Percentiles rank a stretch among this genome's conserved stretches.
Conservation (phyloP, 192 early-diverging fungal genomes). For the Coemansia sp. region DNA sequence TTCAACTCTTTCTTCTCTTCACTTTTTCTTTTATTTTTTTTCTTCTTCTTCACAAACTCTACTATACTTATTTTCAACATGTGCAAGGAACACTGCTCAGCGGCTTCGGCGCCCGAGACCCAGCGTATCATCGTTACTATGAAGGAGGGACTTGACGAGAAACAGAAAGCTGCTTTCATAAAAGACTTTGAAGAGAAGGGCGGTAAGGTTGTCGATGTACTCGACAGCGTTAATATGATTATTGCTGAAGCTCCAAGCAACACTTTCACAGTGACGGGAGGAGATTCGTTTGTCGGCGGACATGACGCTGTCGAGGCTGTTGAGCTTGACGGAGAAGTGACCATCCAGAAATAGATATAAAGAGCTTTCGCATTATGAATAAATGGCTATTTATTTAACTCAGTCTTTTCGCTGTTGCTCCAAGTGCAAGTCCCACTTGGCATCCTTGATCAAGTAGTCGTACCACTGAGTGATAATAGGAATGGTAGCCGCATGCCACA, state of each 20-base stretch:
- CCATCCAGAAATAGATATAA: no score
- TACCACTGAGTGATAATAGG: conserved; percentile 81
- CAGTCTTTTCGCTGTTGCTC: conserved; percentile 30
- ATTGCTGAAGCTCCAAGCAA: neutral
- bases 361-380: no score
- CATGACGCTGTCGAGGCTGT: no score
- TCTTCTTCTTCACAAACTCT: neutral
- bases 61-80: conserved; percentile 5
- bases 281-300: no score
- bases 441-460: conserved; percentile 79
- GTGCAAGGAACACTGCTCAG: neutral
- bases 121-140: conserved; percentile 2
- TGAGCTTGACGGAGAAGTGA: no score
- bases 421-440: conserved; percentile 60
- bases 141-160: conserved; percentile 1
- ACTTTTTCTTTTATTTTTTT: neutral
- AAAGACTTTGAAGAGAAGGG: neutral
- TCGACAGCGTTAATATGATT: neutral
- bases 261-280: no score
- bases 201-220: neutral
- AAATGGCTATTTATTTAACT: neutral
- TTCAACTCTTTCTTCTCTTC: neutral
- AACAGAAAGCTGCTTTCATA: neutral
- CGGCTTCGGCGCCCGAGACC: neutral
- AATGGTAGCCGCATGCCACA: conserved; percentile 95